These are phyloP conservation scores for Schwanniomyces polymorphus DNA, from an alignment of 805 yeast species.

Conservation along the genomic window DNA sequence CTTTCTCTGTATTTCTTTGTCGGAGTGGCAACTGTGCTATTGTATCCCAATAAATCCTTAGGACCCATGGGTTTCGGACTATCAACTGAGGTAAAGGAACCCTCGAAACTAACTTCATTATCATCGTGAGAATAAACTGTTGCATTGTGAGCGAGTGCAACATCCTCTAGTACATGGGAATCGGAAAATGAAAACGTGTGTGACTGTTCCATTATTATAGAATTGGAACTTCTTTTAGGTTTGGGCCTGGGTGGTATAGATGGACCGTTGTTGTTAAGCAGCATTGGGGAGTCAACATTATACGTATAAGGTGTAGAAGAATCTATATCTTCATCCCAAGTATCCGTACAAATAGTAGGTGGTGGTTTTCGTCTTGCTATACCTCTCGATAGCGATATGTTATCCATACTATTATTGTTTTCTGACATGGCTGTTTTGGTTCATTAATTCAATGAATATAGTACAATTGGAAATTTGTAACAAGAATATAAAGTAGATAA, in stretches of 20 bases:
- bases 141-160: not conserved
- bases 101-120: conserved; percentile 15
- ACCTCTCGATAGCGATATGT: not conserved
- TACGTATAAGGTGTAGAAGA: not conserved
- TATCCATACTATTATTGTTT: not conserved
- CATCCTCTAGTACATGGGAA: not conserved
- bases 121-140: conserved; percentile 1
- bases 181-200: not conserved
- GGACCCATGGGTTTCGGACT: conserved; percentile 44
- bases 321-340: not conserved
- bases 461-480: not conserved
- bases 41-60: conserved; percentile 35
- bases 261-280: not conserved
- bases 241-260: not conserved
- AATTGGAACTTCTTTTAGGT: not conserved
- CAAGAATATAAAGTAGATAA: not conserved
- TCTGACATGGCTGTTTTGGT: not conserved
- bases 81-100: conserved; percentile 23
- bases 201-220: not conserved
- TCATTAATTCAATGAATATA: not conserved
- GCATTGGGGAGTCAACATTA: not conserved
- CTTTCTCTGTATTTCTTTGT: conserved; percentile 1
- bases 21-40: conserved; percentile 5
- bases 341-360: not conserved
- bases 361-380: conserved; percentile 5